phyloP scores from a whole-genome alignment of 345 rosid genomes.

The Eucalyptus erythrocorys region DNA sequence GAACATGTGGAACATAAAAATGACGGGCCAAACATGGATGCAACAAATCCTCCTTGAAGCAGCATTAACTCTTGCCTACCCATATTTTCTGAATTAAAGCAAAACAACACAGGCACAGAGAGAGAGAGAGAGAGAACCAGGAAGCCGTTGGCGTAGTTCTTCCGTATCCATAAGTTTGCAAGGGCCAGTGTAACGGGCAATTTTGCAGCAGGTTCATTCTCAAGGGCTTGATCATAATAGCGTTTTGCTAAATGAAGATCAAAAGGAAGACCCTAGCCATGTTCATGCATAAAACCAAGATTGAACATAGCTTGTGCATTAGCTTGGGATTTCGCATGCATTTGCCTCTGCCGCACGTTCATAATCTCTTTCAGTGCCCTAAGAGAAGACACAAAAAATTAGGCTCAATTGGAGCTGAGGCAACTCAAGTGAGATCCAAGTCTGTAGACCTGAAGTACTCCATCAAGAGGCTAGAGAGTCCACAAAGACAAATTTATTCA shows the following conservation, averaged over 20 bases:
- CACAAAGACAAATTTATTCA: background rate
- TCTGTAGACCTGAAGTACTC: background rate
- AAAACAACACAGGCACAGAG: background rate
- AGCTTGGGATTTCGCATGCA: slow-evolving; percentile 88
- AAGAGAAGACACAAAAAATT: background rate
- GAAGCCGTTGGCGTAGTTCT: slow-evolving; percentile 64
- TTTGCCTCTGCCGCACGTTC: slow-evolving; percentile 96
- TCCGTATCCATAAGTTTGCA: slow-evolving; percentile 75
- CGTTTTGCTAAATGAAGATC: slow-evolving; percentile 98
- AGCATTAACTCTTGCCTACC: background rate
- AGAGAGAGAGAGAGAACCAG: too few relatives aligned
- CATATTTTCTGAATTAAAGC: background rate
- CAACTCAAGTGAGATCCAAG: background rate
- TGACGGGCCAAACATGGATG: background rate
- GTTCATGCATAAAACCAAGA: slow-evolving; percentile 98
- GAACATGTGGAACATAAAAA: background rate
- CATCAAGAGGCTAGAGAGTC: background rate
- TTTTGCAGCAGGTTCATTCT: slow-evolving; percentile 70
- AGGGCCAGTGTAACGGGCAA: slow-evolving; percentile 87
- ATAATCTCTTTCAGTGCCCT: slow-evolving; percentile 92
- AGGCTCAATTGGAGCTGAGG: background rate
- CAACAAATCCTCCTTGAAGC: background rate
- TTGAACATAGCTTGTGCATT: slow-evolving; percentile 98
- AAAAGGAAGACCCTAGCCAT: slow-evolving; percentile 86
- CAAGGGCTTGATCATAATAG: slow-evolving; percentile 87